A percentile compares a stretch with the other conserved stretches of the same genome.
Conservation (phyloP, 306 rosid genomes). For the Pyrus pyrifolia region DNA sequence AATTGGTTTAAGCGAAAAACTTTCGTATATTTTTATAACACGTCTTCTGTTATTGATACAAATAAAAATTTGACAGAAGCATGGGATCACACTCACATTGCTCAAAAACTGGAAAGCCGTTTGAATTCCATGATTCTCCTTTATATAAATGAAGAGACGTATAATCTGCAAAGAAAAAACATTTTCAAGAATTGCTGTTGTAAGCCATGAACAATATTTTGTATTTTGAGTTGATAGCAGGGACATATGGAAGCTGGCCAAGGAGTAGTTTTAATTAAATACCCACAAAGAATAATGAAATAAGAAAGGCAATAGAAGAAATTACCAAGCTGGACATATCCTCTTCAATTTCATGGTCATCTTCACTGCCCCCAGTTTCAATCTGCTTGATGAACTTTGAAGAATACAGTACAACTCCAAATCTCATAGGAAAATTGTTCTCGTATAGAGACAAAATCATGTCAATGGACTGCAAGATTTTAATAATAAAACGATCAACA, state of each 20-base stretch:
- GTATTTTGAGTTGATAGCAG: not conserved
- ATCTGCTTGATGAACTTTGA: conserved; percentile 58
- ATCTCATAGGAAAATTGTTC: conserved; percentile 75
- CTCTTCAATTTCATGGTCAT: conserved; percentile 38
- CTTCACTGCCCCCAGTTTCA: conserved; percentile 29
- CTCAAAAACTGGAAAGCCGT: conserved; percentile 88
- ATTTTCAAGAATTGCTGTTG: not conserved
- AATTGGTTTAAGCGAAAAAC: not conserved
- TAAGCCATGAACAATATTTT: not conserved
- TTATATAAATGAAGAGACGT: conserved; percentile 66
- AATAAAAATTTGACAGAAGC: not conserved
- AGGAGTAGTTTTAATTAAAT: not conserved
- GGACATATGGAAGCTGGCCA: not conserved
- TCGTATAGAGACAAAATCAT: conserved; percentile 63
- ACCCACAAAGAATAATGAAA: not conserved
- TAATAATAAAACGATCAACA: conserved; percentile 10
- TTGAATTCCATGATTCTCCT: conserved; percentile 61
- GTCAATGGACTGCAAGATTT: conserved; percentile 75
- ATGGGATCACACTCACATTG: conserved; percentile 48
- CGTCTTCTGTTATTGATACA: not conserved
- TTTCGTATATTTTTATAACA: no score
- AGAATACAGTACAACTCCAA: conserved; percentile 82
- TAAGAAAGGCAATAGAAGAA: conserved; percentile 2
- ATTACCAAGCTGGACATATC: conserved; percentile 71
- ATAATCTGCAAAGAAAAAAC: conserved; percentile 24